phyloP scores from a whole-genome alignment of 2,329 filamentous ascomycete genomes.

The Albifimbria verrucaria region DNA sequence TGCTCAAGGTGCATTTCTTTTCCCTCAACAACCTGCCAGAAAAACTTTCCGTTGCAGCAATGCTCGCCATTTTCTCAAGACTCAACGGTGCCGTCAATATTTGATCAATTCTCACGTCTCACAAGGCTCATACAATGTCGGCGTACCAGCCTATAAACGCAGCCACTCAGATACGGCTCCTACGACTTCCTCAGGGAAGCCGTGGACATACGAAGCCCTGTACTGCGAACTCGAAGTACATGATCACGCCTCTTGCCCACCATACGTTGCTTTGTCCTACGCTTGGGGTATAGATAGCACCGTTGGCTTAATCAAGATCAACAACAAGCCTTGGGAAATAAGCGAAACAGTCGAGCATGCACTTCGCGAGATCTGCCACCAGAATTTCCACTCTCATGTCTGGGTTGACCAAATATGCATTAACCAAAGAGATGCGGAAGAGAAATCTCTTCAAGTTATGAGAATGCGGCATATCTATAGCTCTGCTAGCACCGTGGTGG shows the following conservation, averaged over 20 bases:
- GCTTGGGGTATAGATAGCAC: conserved; percentile 3
- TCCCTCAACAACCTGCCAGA: too few relatives aligned
- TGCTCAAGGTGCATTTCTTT: too few relatives aligned
- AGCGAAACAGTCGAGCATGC: neutral
- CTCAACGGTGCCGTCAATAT: too few relatives aligned
- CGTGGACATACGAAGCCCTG: neutral
- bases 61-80: too few relatives aligned
- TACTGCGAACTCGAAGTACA: neutral
- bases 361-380: neutral
- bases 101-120: too few relatives aligned
- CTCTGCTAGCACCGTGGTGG: conserved; percentile 4
- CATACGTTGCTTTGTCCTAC: conserved; percentile 8
- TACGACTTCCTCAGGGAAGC: neutral
- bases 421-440: conserved; percentile 8
- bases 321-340: neutral
- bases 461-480: conserved; percentile 10
- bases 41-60: too few relatives aligned
- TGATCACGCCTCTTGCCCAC: neutral
- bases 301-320: neutral
- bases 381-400: neutral
- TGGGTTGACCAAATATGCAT: conserved; percentile 14
- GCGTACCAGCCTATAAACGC: neutral
- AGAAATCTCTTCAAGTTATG: conserved; percentile 11
- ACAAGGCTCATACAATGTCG: neutral
- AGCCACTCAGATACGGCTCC: neutral